Base-by-base conservation (phyloP, 768 basidiomycete genomes). In the Cantharellus anzutake region DNA sequence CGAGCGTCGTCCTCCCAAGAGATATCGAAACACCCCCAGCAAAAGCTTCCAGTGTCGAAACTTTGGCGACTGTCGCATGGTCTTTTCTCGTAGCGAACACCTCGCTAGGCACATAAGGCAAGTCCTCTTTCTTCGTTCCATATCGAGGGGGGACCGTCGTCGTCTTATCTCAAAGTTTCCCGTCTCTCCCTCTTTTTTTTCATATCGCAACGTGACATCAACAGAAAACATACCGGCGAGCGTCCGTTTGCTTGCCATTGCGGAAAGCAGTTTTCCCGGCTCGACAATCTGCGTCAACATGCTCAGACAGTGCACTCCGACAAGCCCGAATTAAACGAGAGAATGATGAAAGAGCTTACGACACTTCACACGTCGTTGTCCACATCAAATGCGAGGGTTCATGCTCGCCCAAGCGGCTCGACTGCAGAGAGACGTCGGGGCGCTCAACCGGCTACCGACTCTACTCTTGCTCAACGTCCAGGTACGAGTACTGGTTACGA, bases 281-380 rank as follows among this genome's bases (percentile, higher is more conserved):
- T 98, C 68, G 94, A 98, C 72, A 98, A 98, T 68, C 79, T 98
- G 2, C 83, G 94, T 52, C 94, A 98, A 69, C 94, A 98, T 70
- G 89, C 92, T 0, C 87, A 93, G 76, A 94, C 93, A 3, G 92
- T 96, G 0, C 94, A 98, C 67, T 82, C 90, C n/a, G 91, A 96
- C 69, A 87, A 89, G 74, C 61, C 62, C 5, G 85, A 86, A 0
- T 79, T 82, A 71, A 93, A 93, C 73, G 86, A 88, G 69, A 74
- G 78, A 58, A 91, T 90, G 87, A 91, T 92, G 86, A 82, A 85
- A 64, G 84, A 89, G 61, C 80, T 93, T 62, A 86, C 86, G 56
- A 77, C 79, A 3, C 77, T 93, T 52, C 89, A 93, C 65, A 85
- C 87, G 50, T 76, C 75, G 60, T 90, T 93, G 80, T 81, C 84